Conservation (phyloP, 371 early-diverging fungal species). For the Batkoa obscura region DNA sequence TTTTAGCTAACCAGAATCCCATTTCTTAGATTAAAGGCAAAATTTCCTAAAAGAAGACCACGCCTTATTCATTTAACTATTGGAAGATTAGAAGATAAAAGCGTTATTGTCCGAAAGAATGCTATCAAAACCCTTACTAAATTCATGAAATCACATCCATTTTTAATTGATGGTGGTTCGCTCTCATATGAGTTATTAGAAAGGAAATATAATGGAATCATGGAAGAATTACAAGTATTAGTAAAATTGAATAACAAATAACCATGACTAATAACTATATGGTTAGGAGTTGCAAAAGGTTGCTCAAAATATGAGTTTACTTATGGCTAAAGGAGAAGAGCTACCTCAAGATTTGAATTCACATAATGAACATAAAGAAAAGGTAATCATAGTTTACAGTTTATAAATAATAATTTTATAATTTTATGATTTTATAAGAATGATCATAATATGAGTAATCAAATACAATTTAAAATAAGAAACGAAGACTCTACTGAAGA, state of each 20-base stretch:
- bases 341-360: no score
- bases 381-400: no score
- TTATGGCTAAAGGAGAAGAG: background rate
- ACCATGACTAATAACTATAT: no score
- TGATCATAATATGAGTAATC: slow-evolving; percentile 3
- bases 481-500: slow-evolving; percentile 2
- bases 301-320: background rate
- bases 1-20: background rate
- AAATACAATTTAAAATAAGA: slow-evolving; percentile 12
- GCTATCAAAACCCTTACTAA: slow-evolving; percentile 64
- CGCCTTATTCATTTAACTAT: slow-evolving; percentile 42
- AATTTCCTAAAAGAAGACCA: slow-evolving; percentile 69
- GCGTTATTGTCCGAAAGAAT: slow-evolving; percentile 66
- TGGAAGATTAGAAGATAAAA: slow-evolving; percentile 76
- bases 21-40: slow-evolving; percentile 16
- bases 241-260: slow-evolving; percentile 7
- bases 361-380: no score
- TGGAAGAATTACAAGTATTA: slow-evolving; percentile 36
- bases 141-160: slow-evolving; percentile 74
- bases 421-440: background rate
- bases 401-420: background rate
- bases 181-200: slow-evolving; percentile 47
- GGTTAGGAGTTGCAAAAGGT: no score
- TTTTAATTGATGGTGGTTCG: slow-evolving; percentile 67
- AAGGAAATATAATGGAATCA: slow-evolving; percentile 29